Evolutionary conservation across 352 stramenopile genomes (phyloP).

Genomic region (Phytophthora tubulina): DNA sequence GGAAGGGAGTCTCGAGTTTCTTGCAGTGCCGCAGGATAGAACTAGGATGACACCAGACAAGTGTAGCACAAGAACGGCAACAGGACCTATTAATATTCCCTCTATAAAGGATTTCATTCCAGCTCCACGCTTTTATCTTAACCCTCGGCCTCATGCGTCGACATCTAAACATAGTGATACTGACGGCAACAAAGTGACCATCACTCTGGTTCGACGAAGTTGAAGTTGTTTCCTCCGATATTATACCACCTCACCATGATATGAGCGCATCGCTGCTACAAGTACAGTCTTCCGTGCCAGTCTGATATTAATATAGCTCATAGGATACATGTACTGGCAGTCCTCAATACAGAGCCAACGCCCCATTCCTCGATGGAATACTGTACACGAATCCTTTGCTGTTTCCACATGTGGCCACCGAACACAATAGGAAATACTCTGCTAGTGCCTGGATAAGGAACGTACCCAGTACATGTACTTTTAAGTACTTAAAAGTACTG

Average conservation of each 20-base stretch:
- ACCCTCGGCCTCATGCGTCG: constrained; percentile 9
- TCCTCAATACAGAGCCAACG: too few species aligned
- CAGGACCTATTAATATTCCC: constrained; percentile 30
- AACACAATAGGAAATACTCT: constrained; percentile 2
- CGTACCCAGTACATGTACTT: too few species aligned
- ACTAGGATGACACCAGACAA: constrained; percentile 26
- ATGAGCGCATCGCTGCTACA: too few species aligned
- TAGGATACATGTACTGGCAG: too few species aligned
- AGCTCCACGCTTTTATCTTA: background rate
- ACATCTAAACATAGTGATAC: background rate
- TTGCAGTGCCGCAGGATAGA: constrained; percentile 14
- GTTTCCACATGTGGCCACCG: background rate
- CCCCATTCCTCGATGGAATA: too few species aligned
- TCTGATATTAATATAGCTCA: too few species aligned
- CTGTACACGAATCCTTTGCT: too few species aligned
- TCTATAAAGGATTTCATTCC: background rate
- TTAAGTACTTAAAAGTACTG: too few species aligned
- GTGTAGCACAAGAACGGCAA: constrained; percentile 14
- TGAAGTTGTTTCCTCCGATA: constrained; percentile 24
- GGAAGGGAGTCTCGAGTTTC: constrained; percentile 11
- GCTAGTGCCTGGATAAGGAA: too few species aligned
- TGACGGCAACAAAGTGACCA: constrained; percentile 29
- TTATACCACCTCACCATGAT: too few species aligned
- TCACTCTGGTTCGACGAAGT: constrained; percentile 27
- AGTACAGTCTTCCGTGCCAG: background rate